Conservation (phyloP, 768 basidiomycete genomes). For the Leccinum fibrillosum region DNA sequence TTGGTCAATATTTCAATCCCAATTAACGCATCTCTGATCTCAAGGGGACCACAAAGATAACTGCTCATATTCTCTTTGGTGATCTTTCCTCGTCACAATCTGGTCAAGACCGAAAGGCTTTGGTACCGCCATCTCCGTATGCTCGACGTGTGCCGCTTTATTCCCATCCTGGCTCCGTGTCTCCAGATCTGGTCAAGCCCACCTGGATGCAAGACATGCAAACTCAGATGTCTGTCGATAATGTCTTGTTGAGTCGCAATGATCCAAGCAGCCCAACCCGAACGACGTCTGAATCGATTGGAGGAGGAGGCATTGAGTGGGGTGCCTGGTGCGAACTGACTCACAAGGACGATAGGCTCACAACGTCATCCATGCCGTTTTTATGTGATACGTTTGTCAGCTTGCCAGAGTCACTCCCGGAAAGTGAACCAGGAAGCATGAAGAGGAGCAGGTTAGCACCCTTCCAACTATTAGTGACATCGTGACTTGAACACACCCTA, state of each 20-base stretch:
- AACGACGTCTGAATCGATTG: conserved; percentile 38
- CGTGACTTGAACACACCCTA: neutral
- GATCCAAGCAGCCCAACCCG: conserved; percentile 35
- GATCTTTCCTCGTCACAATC: conserved; percentile 35
- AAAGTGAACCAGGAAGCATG: conserved; percentile 37
- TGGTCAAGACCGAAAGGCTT: conserved; percentile 15
- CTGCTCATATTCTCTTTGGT: conserved; percentile 56
- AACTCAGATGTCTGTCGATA: conserved; percentile 40
- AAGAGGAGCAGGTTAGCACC: conserved; percentile 12
- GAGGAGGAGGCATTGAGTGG: conserved; percentile 55
- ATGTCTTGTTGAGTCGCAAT: conserved; percentile 39
- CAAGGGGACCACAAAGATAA: conserved; percentile 47
- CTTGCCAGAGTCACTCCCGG: conserved; percentile 46
- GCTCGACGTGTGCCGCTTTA: conserved; percentile 58
- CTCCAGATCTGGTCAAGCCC: conserved; percentile 18
- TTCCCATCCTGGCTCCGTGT: conserved; percentile 46
- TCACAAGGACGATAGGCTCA: conserved; percentile 46
- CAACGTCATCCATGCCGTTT: conserved; percentile 48
- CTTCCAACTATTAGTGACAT: neutral
- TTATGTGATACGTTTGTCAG: conserved; percentile 54
- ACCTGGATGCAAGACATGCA: conserved; percentile 37
- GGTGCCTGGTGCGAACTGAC: conserved; percentile 50
- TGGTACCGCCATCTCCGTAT: conserved; percentile 53
- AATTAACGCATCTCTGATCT: neutral
- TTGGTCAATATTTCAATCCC: neutral